These are phyloP conservation scores for Yamadazyma sp. DNA, from an alignment of 805 yeast genomes.

Conservation along the genomic window DNA sequence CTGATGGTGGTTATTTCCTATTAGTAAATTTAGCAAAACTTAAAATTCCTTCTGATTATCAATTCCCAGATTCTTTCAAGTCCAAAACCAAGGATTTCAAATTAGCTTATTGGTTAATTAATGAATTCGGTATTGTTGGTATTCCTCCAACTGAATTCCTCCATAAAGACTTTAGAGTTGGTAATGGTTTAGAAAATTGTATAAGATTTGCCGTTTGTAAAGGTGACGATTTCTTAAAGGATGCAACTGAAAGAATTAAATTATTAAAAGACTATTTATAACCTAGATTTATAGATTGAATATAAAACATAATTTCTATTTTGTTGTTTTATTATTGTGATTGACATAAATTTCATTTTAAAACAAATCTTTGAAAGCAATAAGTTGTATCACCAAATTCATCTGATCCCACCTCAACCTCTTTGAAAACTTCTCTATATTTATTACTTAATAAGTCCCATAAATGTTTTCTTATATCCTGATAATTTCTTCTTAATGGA, in stretches of 20 bases:
- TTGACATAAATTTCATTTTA: constrained; percentile 1
- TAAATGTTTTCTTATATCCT: constrained; percentile 56
- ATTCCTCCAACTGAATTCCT: constrained; percentile 98
- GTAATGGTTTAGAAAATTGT: constrained; percentile 74
- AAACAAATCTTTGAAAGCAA: constrained; percentile 38
- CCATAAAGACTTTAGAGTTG: constrained; percentile 55
- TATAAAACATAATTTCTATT: neutral
- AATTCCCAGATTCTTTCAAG: constrained; percentile 64
- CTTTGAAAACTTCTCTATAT: constrained; percentile 32
- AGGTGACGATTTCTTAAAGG: constrained; percentile 74
- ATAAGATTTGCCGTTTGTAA: constrained; percentile 96
- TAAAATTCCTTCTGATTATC: constrained; percentile 70
- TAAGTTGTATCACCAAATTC: constrained; percentile 79
- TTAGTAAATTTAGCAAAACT: constrained; percentile 84
- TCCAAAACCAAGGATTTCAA: constrained; percentile 80
- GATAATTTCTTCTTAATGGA: constrained; percentile 69
- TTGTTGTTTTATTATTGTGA: neutral
- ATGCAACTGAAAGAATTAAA: constrained; percentile 75
- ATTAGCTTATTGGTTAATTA: constrained; percentile 88
- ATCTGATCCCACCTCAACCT: constrained; percentile 65
- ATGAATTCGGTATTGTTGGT: constrained; percentile 90
- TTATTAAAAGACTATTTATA: constrained; percentile 61
- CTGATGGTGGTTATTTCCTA: constrained; percentile 93
- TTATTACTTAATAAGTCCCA: constrained; percentile 51
- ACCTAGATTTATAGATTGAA: too few species aligned